Evolutionary conservation across 177 flowering plant species (phyloP).

Genomic region (Telopea speciosissima): DNA sequence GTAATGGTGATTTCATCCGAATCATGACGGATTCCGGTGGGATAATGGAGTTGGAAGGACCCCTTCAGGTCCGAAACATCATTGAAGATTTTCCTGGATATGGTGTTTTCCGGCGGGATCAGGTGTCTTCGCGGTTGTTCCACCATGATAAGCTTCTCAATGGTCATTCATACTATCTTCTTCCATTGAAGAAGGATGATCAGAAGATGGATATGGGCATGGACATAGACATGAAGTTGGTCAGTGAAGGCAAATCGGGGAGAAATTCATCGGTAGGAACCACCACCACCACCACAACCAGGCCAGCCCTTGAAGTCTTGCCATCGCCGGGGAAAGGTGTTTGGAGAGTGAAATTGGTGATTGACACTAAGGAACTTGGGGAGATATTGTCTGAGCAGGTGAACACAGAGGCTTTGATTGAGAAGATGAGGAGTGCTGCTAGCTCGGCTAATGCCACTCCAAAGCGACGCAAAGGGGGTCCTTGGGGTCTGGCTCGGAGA

Average conservation of each 20-base stretch:
- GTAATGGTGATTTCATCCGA: slow-evolving; percentile 17
- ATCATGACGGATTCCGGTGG: slow-evolving; percentile 45
- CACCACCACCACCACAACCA: slow-evolving; percentile 13
- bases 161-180: slow-evolving; percentile 44
- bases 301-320: slow-evolving; percentile 38
- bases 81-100: slow-evolving; percentile 40
- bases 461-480: slow-evolving; percentile 9
- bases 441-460: slow-evolving; percentile 11
- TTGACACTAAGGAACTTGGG: slow-evolving; percentile 39
- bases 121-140: slow-evolving; percentile 23
- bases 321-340: slow-evolving; percentile 48
- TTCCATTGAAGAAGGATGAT: slow-evolving; percentile 21
- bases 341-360: slow-evolving; percentile 66
- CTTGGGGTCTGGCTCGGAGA: slow-evolving; percentile 23
- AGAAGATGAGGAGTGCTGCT: slow-evolving; percentile 53
- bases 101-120: slow-evolving; percentile 33
- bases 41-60: slow-evolving; percentile 31
- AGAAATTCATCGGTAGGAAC: slow-evolving; percentile 11
- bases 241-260: slow-evolving; percentile 3
- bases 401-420: slow-evolving; percentile 56
- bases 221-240: neutral
- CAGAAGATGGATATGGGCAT: neutral
- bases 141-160: slow-evolving; percentile 29
- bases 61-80: slow-evolving; percentile 29
- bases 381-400: slow-evolving; percentile 50